Evolutionary conservation across 768 basidiomycete species (phyloP).

Genomic region (Gymnopilus dilepis): DNA sequence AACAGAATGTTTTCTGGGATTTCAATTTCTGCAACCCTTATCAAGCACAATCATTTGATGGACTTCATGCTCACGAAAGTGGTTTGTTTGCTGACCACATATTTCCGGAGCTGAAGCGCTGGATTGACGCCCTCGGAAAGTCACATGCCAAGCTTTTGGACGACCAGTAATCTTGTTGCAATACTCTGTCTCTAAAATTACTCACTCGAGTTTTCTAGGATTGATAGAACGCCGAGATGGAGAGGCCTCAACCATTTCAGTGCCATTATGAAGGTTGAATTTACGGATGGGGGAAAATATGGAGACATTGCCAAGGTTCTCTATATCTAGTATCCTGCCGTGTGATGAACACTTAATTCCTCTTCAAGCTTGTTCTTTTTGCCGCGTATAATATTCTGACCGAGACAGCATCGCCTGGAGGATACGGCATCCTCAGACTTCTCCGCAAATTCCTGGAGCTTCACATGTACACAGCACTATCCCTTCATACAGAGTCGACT

Average conservation of each 20-base stretch:
- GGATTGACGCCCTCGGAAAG: background rate
- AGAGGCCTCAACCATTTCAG: conserved; percentile 33
- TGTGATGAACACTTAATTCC: background rate
- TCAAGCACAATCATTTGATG: background rate
- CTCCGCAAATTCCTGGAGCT: conserved; percentile 20
- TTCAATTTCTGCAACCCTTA: background rate
- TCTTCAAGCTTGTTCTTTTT: background rate
- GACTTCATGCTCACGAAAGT: background rate
- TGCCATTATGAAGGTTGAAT: conserved; percentile 21
- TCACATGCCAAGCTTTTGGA: background rate
- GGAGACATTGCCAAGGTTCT: conserved; percentile 22
- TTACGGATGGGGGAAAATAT: conserved; percentile 35
- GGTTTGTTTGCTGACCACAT: background rate
- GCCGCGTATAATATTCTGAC: background rate
- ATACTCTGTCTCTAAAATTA: background rate
- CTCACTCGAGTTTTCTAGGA: background rate
- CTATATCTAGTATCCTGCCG: background rate
- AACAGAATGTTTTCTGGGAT: background rate
- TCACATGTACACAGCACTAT: conserved; percentile 22
- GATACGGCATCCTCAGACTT: conserved; percentile 7
- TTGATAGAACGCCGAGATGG: conserved; percentile 25
- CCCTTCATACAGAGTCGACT: conserved; percentile 14
- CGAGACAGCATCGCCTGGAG: background rate
- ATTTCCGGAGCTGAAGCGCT: background rate
- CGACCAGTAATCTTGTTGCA: background rate